Conservation (phyloP, 306 rosid genomes). For the Prunus armeniaca region DNA sequence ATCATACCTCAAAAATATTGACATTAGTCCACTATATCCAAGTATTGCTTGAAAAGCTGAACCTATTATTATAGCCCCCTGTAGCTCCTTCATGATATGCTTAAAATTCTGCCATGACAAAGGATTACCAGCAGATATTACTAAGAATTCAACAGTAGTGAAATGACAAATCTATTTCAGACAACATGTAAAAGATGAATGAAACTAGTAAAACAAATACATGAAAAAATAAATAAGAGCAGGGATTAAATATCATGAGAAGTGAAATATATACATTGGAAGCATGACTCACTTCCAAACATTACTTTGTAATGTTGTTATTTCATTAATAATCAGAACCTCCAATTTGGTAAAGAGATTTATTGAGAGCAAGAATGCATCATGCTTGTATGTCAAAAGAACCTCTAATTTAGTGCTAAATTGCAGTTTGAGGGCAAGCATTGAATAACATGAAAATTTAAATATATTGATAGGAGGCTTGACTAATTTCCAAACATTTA, state of each 20-base stretch:
- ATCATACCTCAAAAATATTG: constrained; percentile 72
- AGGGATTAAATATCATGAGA: too few species aligned
- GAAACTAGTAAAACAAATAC: neutral
- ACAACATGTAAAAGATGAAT: neutral
- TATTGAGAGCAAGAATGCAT: too few species aligned
- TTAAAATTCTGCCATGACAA: constrained; percentile 68
- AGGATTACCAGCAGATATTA: neutral
- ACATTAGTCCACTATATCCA: constrained; percentile 95
- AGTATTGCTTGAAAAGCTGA: constrained; percentile 88
- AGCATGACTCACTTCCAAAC: too few species aligned
- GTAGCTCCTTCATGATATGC: constrained; percentile 97
- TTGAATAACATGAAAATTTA: neutral
- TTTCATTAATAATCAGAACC: too few species aligned
- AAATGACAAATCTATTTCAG: neutral
- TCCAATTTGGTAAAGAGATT: too few species aligned
- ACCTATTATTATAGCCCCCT: constrained; percentile 89
- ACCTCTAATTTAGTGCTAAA: neutral
- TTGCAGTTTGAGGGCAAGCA: neutral
- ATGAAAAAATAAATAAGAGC: too few species aligned
- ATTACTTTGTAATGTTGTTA: too few species aligned
- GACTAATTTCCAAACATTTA: neutral
- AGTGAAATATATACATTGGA: too few species aligned
- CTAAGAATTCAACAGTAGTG: neutral
- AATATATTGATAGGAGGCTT: neutral
- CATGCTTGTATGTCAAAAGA: neutral